Evolutionary conservation across 306 rosid genomes (phyloP), one percentile per base, ranked within the genome.

Genomic region (Cyamopsis tetragonoloba): DNA sequence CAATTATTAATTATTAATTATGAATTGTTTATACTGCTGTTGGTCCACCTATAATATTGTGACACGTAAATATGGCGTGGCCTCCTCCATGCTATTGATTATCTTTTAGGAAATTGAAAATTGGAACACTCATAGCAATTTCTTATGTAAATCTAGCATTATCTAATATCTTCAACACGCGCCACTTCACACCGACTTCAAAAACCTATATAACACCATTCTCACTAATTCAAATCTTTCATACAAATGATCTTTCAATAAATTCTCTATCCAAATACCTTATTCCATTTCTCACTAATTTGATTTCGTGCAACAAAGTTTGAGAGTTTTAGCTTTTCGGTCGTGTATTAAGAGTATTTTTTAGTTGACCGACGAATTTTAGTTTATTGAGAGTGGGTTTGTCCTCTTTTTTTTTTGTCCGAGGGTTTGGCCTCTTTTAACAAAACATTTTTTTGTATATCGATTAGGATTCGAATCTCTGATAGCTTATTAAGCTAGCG

Each of bases 121-220:
- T 27, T 4, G 13, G 72, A 66, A 75, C n/a, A 57, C 15, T 42
- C 78, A 0, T 1, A 14, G 81, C 50, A 80, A 11, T 63, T 71
- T 80, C 79, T 4, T 32, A 6, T 7, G 12, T 12, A 34, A 11
- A 11, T 27, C 8, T 22, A 42, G 6, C 26, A 44, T n/a, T 17
- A 34, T 7, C 6, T 48, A n/a, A n/a, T n/a, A 31, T 35, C 61
- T n/a, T 70, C 17, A 2, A 34, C 44, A 11, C 67, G 14, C 63
- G 67, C 20, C 54, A 27, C 13, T 43, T 3, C 9, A 4, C n/a
- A 54, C 81, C 62, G 47, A 46, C 73, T 6, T 57, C 24, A 47
- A 18, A 2, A 3, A 19, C 38, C 22, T 76, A 76, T 69, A 69
- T 26, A 75, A 17, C 2, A n/a, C 6, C 35, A 19, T 8, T 31